phyloP scores from a whole-genome alignment of 83 land plant genomes.

The Picea mariana region DNA sequence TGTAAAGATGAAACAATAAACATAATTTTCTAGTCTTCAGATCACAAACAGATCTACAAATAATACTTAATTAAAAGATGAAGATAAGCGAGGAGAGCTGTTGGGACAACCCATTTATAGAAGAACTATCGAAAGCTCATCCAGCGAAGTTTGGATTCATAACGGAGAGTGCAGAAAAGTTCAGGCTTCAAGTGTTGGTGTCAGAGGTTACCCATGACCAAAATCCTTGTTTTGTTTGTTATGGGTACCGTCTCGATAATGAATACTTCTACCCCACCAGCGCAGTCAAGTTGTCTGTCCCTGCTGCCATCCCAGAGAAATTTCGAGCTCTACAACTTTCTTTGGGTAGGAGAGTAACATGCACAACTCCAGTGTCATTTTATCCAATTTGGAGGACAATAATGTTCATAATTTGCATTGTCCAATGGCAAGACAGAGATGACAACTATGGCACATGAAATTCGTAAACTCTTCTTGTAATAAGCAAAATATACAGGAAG shows the following conservation, averaged over 20 bases:
- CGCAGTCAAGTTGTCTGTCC: background rate
- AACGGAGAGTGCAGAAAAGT: background rate
- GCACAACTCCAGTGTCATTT: constrained; percentile 2
- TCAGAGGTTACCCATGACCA: background rate
- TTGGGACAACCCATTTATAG: background rate
- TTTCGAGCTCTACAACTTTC: background rate
- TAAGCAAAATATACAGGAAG: no score
- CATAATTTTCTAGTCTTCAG: no score
- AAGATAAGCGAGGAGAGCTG: background rate
- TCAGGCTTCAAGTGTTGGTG: background rate
- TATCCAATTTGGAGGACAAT: constrained; percentile 3
- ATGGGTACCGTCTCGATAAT: background rate
- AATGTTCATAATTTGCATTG: background rate
- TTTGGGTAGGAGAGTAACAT: background rate
- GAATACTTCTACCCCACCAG: constrained; percentile 5
- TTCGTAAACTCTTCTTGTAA: background rate
- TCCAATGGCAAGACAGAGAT: background rate
- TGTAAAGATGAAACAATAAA: no score
- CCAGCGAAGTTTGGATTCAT: background rate
- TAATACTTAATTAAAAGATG: no score
- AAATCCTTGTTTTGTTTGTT: constrained; percentile 1
- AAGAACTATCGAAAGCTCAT: background rate
- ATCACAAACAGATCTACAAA: no score
- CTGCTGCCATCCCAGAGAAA: background rate
- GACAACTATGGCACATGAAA: background rate